These are phyloP conservation scores for Tylopilus sp. DNA, from an alignment of 1,284 basidiomycete species.

Conservation along the genomic window DNA sequence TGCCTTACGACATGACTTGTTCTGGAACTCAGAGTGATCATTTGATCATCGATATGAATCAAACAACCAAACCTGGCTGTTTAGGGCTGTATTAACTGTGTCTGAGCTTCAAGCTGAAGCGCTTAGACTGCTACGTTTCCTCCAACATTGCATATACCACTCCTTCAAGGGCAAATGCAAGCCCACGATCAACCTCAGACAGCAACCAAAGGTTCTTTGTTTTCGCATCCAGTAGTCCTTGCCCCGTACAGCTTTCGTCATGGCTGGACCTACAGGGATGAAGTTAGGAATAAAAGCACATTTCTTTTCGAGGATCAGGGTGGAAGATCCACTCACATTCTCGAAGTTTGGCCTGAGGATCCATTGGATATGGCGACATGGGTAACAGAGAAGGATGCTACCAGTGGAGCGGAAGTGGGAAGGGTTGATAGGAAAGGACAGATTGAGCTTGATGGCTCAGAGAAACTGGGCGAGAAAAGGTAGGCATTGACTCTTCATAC, in stretches of 20 bases:
- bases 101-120: too few relatives aligned
- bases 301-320: neutral
- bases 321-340: neutral
- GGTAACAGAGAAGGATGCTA: neutral
- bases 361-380: neutral
- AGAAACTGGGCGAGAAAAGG: neutral
- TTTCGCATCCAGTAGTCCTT: neutral
- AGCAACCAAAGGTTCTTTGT: too few relatives aligned
- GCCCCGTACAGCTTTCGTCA: neutral
- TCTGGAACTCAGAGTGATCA: too few relatives aligned
- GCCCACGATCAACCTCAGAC: too few relatives aligned
- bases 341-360: neutral
- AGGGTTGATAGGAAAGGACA: neutral
- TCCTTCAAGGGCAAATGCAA: too few relatives aligned
- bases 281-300: neutral
- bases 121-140: too few relatives aligned
- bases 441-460: too few relatives aligned
- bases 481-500: neutral
- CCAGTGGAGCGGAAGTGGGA: neutral
- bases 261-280: neutral
- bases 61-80: too few relatives aligned
- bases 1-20: too few relatives aligned
- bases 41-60: too few relatives aligned
- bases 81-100: too few relatives aligned
- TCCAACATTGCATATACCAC: too few relatives aligned